Conservation (phyloP, 129 eudicot genomes). For the Mikania micrantha region DNA sequence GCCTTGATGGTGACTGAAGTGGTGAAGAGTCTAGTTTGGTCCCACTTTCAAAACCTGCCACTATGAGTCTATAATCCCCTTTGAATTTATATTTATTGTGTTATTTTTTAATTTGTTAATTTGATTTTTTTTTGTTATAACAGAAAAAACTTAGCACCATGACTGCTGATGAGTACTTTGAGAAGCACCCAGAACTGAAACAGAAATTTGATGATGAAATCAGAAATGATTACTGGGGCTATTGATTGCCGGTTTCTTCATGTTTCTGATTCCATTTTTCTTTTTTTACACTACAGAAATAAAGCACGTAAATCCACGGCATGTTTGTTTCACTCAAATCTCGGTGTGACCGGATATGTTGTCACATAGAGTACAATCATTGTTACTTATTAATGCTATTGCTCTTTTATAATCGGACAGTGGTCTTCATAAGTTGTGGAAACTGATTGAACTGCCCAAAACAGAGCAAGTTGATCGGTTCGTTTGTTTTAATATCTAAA, state of each 20-base stretch:
- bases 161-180: constrained; percentile 99
- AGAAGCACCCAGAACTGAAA: constrained; percentile 86
- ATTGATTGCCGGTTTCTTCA: constrained; percentile 28
- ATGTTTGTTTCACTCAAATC: background rate
- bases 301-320: background rate
- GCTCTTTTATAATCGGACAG: background rate
- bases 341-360: background rate
- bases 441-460: no score
- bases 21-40: background rate
- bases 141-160: constrained; percentile 86
- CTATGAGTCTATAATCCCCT: background rate
- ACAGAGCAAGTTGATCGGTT: no score
- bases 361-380: constrained; percentile 22
- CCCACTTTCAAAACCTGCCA: background rate
- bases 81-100: background rate
- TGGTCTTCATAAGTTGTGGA: background rate
- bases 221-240: constrained; percentile 95
- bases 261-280: background rate
- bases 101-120: background rate
- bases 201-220: constrained; percentile 95
- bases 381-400: background rate
- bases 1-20: background rate
- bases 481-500: no score
- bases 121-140: constrained; percentile 1
- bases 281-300: background rate